Base-by-base conservation (phyloP, 495 filamentous ascomycete genomes). In the Aspergillus conjunctus region DNA sequence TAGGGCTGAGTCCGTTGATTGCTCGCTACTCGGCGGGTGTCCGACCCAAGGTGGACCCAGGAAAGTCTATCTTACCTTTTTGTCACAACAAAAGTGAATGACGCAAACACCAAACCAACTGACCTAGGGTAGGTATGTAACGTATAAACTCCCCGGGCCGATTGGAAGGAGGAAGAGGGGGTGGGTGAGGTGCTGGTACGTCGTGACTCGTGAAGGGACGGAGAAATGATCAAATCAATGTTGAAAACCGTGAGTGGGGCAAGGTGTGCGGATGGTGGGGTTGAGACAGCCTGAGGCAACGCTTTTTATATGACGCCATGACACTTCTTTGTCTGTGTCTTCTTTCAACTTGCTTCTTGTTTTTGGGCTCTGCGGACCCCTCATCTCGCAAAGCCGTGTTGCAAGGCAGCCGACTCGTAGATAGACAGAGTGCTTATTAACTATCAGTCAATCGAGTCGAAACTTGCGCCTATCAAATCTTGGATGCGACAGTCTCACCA, bases 271-370 rank as follows among this genome's bases (percentile, higher is more conserved):
- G 5, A 26, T 26, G 31, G 68, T 67, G 68, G 68, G 65, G 68
- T 26, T 26, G 26, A 56, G 20, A 39, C 4, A 54, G 68, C 66
- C 68, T 69, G 54, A 67, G 62, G 69, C 66, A 49, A 30, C 12
- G 32, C 43, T 33, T 52, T 18, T 64, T 66, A 56, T 39, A 45
- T 45, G 65, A 68, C 62, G 62, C 61, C 56, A 54, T 62, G 39
- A 56, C 48, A 39, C 6, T 21, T 15, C n/a, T 32, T 51, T 32
- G 20, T 57, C 15, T 21, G 43, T 37, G 48, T 49, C 54, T 34
- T 20, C 17, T 57, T 56, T 57, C 44, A 34, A 2, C 26, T 26
- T 26, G 26, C 5, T 26, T 26, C 26, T 26, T 26, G 5, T 26
- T 26, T 26, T 26, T 26, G 26, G 26, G 26, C 26, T 26, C 26